Evolutionary conservation across 2,329 filamentous ascomycete species (phyloP).

Genomic region (Epichloe gansuensis): DNA sequence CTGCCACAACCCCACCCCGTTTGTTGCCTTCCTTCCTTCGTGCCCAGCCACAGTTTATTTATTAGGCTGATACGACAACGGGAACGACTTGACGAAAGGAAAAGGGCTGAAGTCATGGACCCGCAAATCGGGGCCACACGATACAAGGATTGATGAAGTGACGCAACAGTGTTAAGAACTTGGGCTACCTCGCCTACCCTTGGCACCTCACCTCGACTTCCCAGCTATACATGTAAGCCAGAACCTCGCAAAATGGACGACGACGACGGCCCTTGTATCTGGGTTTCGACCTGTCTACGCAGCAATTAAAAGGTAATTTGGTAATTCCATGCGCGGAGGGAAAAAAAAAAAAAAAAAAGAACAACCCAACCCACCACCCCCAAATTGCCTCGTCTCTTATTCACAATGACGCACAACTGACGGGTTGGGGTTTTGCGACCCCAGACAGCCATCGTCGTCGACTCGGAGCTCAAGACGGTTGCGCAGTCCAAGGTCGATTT

Average conservation of each 20-base stretch:
- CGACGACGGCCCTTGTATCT: conserved; percentile 54
- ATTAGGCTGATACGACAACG: too few relatives aligned
- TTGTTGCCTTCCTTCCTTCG: background rate
- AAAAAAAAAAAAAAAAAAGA: too few relatives aligned
- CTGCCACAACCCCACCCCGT: background rate
- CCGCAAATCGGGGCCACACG: background rate
- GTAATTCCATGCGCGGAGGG: too few relatives aligned
- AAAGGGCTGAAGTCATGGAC: background rate
- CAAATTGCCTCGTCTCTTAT: conserved; percentile 33
- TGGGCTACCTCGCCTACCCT: too few relatives aligned
- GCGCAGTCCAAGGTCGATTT: conserved; percentile 91
- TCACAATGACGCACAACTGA: background rate
- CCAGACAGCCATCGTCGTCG: conserved; percentile 68
- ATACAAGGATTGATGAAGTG: too few relatives aligned
- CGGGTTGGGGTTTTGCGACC: background rate
- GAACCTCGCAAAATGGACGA: background rate
- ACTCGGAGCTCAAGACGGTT: conserved; percentile 67
- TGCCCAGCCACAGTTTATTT: too few relatives aligned
- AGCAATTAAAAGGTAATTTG: conserved; percentile 74
- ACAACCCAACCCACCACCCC: too few relatives aligned
- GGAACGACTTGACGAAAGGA: too few relatives aligned
- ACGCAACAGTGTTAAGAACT: too few relatives aligned
- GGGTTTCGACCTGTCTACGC: conserved; percentile 92
- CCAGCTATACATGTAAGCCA: background rate
- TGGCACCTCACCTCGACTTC: too few relatives aligned